Conservation (phyloP, 2,329 filamentous ascomycete species). For the Shiraia sp. region DNA sequence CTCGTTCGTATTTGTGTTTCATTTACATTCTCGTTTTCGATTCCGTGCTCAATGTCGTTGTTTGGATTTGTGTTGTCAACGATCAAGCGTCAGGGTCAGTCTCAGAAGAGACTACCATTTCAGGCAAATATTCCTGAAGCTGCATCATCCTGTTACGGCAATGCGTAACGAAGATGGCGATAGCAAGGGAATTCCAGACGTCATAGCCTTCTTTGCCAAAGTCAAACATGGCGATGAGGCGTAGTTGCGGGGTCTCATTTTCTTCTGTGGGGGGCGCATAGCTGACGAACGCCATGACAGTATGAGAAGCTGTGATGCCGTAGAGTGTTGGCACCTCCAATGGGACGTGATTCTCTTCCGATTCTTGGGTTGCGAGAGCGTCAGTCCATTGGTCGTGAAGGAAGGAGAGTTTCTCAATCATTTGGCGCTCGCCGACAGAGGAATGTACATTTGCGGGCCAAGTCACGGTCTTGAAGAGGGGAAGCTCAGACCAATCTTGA, state of each 20-base stretch:
- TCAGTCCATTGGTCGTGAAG: constrained; percentile 51
- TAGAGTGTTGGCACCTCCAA: constrained; percentile 54
- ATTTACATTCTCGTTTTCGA: too few species aligned
- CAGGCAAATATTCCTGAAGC: constrained; percentile 45
- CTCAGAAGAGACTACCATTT: constrained; percentile 9
- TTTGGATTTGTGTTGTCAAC: too few species aligned
- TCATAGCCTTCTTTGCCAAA: constrained; percentile 58
- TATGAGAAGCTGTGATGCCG: constrained; percentile 58
- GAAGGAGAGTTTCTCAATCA: constrained; percentile 49
- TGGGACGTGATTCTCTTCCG: constrained; percentile 7
- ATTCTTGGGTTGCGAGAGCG: constrained; percentile 32
- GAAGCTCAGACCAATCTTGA: constrained; percentile 39
- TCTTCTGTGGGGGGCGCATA: constrained; percentile 46
- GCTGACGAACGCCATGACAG: constrained; percentile 57
- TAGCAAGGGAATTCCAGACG: constrained; percentile 63
- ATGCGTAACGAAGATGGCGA: constrained; percentile 60
- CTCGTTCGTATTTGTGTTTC: too few species aligned
- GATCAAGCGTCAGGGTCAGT: constrained; percentile 43
- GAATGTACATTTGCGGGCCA: constrained; percentile 47
- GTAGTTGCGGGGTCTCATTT: constrained; percentile 28
- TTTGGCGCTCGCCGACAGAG: constrained; percentile 45
- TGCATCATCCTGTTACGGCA: constrained; percentile 55
- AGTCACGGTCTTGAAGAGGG: constrained; percentile 52
- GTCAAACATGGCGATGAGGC: constrained; percentile 58
- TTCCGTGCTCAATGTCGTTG: too few species aligned